phyloP scores from a whole-genome alignment of 2,329 filamentous ascomycete genomes.

The Amesomyces nigricolor region DNA sequence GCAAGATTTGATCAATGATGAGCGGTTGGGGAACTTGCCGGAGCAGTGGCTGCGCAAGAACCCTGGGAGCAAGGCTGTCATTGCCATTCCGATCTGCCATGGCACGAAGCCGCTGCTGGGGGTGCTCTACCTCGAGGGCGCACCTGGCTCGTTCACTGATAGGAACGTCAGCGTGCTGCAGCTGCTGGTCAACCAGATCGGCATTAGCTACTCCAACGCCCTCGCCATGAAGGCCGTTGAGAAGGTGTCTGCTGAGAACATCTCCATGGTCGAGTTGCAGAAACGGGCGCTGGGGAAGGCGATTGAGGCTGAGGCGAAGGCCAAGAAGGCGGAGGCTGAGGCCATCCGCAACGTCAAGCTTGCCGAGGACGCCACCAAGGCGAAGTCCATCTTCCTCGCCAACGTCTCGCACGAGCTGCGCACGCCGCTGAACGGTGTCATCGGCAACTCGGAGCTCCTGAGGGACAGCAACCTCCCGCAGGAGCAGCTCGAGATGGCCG shows the following conservation, averaged over 20 bases:
- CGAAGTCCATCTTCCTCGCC: slow-evolving; percentile 74
- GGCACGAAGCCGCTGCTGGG: slow-evolving; percentile 65
- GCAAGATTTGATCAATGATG: slow-evolving; percentile 66
- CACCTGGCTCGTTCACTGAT: slow-evolving; percentile 71
- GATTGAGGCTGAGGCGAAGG: slow-evolving; percentile 66
- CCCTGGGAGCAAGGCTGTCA: slow-evolving; percentile 66
- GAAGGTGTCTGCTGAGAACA: slow-evolving; percentile 71
- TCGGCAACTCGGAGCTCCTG: slow-evolving; percentile 80
- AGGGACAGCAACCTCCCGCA: slow-evolving; percentile 68
- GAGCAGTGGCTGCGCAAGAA: slow-evolving; percentile 63
- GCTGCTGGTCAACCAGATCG: slow-evolving; percentile 73
- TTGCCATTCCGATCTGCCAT: slow-evolving; percentile 73
- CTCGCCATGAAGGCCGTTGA: slow-evolving; percentile 65
- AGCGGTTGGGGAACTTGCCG: slow-evolving; percentile 70
- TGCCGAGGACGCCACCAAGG: slow-evolving; percentile 76
- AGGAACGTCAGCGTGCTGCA: slow-evolving; percentile 61
- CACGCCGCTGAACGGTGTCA: slow-evolving; percentile 80
- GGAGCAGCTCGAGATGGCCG: slow-evolving; percentile 79
- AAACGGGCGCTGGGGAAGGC: slow-evolving; percentile 68
- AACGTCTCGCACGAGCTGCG: slow-evolving; percentile 78
- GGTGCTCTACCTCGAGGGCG: slow-evolving; percentile 69
- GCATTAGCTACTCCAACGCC: slow-evolving; percentile 65
- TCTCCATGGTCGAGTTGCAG: slow-evolving; percentile 71
- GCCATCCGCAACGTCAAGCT: slow-evolving; percentile 74
- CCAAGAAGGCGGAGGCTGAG: slow-evolving; percentile 69